Evolutionary conservation across 352 stramenopile genomes (phyloP).

Genomic region (Phytophthora foliorum): DNA sequence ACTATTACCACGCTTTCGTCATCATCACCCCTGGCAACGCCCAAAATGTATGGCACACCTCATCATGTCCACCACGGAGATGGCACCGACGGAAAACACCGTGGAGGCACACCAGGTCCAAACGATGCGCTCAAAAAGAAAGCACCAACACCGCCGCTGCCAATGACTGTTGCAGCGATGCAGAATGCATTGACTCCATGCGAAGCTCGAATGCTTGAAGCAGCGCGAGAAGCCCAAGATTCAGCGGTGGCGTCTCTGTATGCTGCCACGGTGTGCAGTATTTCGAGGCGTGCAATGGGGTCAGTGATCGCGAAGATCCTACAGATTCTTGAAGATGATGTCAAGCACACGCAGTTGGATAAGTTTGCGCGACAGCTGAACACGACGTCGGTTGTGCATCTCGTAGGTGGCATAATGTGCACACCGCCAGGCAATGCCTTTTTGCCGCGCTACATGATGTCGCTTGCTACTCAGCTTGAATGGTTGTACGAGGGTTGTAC

Average conservation of each 20-base stretch:
- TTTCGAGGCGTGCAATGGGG: constrained; percentile 80
- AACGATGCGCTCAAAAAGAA: constrained; percentile 36
- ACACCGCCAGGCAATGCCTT: constrained; percentile 73
- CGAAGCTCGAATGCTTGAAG: constrained; percentile 64
- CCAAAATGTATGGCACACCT: constrained; percentile 42
- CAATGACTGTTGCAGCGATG: constrained; percentile 41
- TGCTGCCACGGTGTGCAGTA: constrained; percentile 82
- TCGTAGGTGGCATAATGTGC: constrained; percentile 83
- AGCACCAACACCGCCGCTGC: constrained; percentile 8
- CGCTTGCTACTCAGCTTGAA: constrained; percentile 79
- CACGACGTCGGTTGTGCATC: constrained; percentile 71
- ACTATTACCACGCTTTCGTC: constrained; percentile 48
- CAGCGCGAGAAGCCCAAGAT: constrained; percentile 69
- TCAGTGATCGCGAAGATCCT: constrained; percentile 86
- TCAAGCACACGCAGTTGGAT: constrained; percentile 65
- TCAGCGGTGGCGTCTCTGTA: constrained; percentile 82
- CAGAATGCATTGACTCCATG: constrained; percentile 54
- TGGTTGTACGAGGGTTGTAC: constrained; percentile 73
- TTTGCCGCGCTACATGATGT: constrained; percentile 90
- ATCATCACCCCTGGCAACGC: constrained; percentile 44
- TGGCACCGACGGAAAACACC: constrained; percentile 30
- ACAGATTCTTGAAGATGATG: constrained; percentile 86
- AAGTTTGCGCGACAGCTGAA: constrained; percentile 77
- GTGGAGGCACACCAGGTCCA: constrained; percentile 33
- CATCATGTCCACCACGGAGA: constrained; percentile 38